Base-by-base conservation (phyloP, 768 basidiomycete species). In the Gloeophyllum trabeum region DNA sequence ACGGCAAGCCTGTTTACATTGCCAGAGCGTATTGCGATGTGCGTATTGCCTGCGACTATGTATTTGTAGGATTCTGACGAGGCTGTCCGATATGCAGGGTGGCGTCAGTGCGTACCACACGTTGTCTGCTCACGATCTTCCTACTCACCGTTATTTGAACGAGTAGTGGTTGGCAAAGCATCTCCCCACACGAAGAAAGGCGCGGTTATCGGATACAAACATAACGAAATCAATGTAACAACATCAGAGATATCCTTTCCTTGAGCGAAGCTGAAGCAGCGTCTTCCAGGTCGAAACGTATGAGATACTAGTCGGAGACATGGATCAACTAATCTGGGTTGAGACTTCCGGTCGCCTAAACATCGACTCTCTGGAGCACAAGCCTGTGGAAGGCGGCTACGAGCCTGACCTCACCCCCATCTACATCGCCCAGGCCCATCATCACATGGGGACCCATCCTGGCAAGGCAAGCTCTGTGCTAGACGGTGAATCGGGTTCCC, bases 291-390 rank as follows among this genome's bases (percentile, higher is more conserved):
- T 78, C 25, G 70, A 66, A 21, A 66, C 63, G 24, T 86, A 75
- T 49, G 83, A 87, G 52, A 69, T 86, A 35, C 76, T 87, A n/a
- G 61, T 84, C 14, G 83, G 79, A 1, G 64, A 85, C 51, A 60
- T 64, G 48, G 57, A 54, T 3, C 76, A 65, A 19, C 55, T 87
- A 41, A 64, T 49, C 39, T 87, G 83, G 83, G 75, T 80, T 1
- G 46, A 64, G 38, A 48, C 57, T 38, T 57, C 58, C 24, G 79
- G 77, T 21, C 56, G 52, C 4, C 47, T 83, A 43, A 64, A 75
- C 41, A 43, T 73, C 24, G 37, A 52, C 1, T 43, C 50, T 26
- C 69, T 82, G 24, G 61, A 69, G 37, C 58, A 58, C 37, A 58
- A 46, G 3, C 80, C 79, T 1, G 78, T 87, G 25, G 79, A 84